Percentiles rank a stretch among this genome's conserved stretches.
phyloP scores from a whole-genome alignment of 2,329 filamentous ascomycete species.

The Microascus cirrosus region DNA sequence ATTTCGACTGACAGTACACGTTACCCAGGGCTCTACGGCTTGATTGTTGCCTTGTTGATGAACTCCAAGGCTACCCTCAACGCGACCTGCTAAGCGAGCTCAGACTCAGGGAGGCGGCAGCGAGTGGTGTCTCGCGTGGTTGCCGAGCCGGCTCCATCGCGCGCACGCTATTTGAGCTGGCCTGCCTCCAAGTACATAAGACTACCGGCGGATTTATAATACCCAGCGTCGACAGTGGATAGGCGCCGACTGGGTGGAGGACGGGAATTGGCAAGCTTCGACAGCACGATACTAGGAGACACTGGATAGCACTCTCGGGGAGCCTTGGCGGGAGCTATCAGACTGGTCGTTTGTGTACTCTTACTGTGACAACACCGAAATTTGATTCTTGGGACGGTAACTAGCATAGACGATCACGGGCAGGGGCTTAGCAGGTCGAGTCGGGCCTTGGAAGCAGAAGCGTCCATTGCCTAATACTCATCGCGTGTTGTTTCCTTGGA shows the following conservation, averaged over 20 bases:
- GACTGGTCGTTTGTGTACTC: slow-evolving; percentile 4
- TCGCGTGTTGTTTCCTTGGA: not conserved
- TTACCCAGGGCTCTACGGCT: slow-evolving; percentile 79
- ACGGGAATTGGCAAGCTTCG: not conserved
- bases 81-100: slow-evolving; percentile 43
- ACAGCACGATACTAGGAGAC: not conserved
- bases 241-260: not conserved
- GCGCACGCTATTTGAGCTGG: not conserved
- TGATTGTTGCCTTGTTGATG: slow-evolving; percentile 98
- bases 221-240: not conserved
- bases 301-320: slow-evolving; percentile 2
- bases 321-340: not conserved
- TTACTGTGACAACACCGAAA: slow-evolving; percentile 6
- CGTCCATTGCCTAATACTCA: not conserved
- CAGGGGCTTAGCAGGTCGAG: not conserved
- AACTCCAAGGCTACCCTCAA: slow-evolving; percentile 79
- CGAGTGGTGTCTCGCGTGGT: not conserved
- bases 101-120: not conserved
- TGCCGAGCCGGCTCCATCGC: not conserved
- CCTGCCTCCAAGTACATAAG: not conserved
- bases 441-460: not conserved
- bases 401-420: not conserved
- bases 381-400: slow-evolving; percentile 1
- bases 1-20: slow-evolving; percentile 6
- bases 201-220: not conserved